Conservation (phyloP, 371 early-diverging fungal genomes). For the Coemansia linderi region DNA sequence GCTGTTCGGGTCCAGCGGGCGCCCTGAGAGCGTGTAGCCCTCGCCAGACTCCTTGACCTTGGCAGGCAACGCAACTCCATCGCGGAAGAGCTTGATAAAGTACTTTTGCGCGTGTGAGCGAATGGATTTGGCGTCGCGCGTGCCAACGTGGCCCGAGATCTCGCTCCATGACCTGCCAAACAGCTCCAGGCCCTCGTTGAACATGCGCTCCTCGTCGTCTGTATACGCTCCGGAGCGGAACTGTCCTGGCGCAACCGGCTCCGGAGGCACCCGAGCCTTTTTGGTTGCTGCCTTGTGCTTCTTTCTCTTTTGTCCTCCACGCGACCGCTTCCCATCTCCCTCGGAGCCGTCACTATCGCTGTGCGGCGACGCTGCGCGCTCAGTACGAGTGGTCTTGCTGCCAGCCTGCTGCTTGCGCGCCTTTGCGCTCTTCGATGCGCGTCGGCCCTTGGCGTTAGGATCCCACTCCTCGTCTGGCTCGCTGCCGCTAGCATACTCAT, state of each 20-base stretch:
- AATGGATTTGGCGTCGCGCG: constrained; percentile 80
- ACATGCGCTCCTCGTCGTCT: constrained; percentile 74
- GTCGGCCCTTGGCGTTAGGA: constrained; percentile 38
- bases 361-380: neutral
- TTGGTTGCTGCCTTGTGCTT: constrained; percentile 8
- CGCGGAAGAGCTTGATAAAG: constrained; percentile 85
- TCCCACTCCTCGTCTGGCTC: constrained; percentile 54
- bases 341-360: constrained; percentile 18
- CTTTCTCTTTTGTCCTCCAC: constrained; percentile 13
- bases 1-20: constrained; percentile 82
- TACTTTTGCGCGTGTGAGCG: constrained; percentile 90
- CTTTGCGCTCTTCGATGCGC: constrained; percentile 26
- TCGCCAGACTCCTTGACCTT: constrained; percentile 78
- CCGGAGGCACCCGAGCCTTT: constrained; percentile 56
- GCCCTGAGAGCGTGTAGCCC: constrained; percentile 88
- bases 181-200: constrained; percentile 73
- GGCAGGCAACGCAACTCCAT: constrained; percentile 73
- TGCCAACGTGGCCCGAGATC: constrained; percentile 72
- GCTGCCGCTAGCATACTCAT: constrained; percentile 35
- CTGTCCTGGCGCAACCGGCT: constrained; percentile 40
- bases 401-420: constrained; percentile 6
- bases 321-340: constrained; percentile 4
- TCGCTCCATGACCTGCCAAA: constrained; percentile 82
- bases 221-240: constrained; percentile 71
- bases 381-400: neutral